Conservation (phyloP, 176 grass and related monocot genomes). For the Oryza glaberrima region DNA sequence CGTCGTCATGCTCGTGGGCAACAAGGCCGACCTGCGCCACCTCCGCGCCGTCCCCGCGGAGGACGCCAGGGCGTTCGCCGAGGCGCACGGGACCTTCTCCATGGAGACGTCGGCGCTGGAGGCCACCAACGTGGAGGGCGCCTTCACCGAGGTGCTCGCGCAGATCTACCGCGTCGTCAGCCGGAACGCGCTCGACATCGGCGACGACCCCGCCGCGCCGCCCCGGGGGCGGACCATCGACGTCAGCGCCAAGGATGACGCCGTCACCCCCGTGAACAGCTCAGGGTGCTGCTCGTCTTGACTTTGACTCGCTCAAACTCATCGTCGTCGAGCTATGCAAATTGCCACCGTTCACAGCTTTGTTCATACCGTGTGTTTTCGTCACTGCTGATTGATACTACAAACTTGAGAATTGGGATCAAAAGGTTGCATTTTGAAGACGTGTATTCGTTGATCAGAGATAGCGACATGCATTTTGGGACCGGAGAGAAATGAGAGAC, state of each 20-base stretch:
- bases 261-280: slow-evolving; percentile 48
- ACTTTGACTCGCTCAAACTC: slow-evolving; percentile 9
- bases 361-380: background rate
- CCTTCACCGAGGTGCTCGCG: slow-evolving; percentile 73
- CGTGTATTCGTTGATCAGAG: background rate
- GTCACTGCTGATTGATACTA: background rate
- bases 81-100: slow-evolving; percentile 59
- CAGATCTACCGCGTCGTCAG: slow-evolving; percentile 69
- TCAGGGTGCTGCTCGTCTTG: slow-evolving; percentile 64
- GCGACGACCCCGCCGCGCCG: slow-evolving; percentile 59
- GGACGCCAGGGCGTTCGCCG: slow-evolving; percentile 59
- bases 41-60: slow-evolving; percentile 57
- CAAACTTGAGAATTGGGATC: background rate
- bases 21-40: slow-evolving; percentile 80
- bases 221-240: slow-evolving; percentile 62
- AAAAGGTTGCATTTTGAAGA: background rate
- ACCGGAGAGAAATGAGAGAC: background rate
- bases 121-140: slow-evolving; percentile 62
- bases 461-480: background rate
- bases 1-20: slow-evolving; percentile 71
- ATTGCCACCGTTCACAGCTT: background rate
- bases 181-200: slow-evolving; percentile 61
- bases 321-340: background rate
- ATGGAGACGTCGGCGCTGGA: slow-evolving; percentile 76
- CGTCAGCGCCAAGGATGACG: slow-evolving; percentile 60